Base-by-base conservation (phyloP, 2,329 filamentous ascomycete species). In the Hypoxylon rubiginosum region DNA sequence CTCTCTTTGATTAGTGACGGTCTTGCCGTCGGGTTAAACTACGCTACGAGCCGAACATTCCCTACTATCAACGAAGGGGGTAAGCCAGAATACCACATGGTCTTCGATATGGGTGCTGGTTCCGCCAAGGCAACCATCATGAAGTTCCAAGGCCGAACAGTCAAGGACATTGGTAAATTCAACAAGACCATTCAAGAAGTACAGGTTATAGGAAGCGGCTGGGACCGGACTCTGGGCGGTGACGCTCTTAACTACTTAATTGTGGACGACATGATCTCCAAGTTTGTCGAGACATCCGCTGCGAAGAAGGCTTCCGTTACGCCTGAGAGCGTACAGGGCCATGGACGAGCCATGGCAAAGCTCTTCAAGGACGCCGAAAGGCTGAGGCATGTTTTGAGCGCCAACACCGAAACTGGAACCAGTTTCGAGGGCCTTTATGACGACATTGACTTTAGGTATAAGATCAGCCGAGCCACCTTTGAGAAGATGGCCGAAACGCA, bases 151-250 rank as follows among this genome's bases (percentile, higher is more conserved):
- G 92, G 92, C 77, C 90, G 91, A 72, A 90, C 87, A 1, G 91
- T 98, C 68, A 99, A 98, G 85, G 95, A 97, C 73, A 82, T 95
- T 59, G 94, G 94, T 71, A 94, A 92, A 79, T 95, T 88, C 83
- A 98, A 97, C 85, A 98, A 98, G 87, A 97, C 94, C 1, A 83
- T 99, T 32, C 96, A 98, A 77, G 96, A 99, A 78, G 91, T 98
- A n/a, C 89, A 93, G 67, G 92, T 97, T 39, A 74, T 97, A 48
- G 94, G 95, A 62, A 87, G 87, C 71, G 93, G 93, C 66, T 99
- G 93, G 92, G 96, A 99, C 76, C 88, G 89, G 74, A 92, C 91
- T 2, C 89, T 99, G 17, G 96, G 96, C 64, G 96, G 96, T 59
- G 95, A 99, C 77, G 85, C 91, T 34, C 85, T 99, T 67, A 99